Conservation (phyloP, 768 basidiomycete species). For the Termitomyces sp. region DNA sequence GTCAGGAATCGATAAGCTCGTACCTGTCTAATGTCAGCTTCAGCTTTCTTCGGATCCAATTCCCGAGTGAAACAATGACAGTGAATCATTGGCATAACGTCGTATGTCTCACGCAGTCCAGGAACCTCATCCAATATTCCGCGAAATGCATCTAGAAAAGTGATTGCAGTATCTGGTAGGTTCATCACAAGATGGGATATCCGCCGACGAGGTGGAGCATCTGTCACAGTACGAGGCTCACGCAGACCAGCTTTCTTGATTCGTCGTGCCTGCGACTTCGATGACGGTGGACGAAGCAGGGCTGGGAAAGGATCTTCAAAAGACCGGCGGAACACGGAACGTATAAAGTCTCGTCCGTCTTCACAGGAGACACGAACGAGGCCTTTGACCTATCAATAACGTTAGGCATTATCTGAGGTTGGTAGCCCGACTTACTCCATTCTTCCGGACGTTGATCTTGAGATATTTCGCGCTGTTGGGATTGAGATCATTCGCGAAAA, state of each 20-base stretch:
- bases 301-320: slow-evolving; percentile 66
- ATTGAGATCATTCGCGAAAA: slow-evolving; percentile 93
- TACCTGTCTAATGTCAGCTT: slow-evolving; percentile 78
- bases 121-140: slow-evolving; percentile 50
- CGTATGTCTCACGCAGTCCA: slow-evolving; percentile 41
- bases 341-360: slow-evolving; percentile 88
- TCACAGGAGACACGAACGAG: slow-evolving; percentile 69
- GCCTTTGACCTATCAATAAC: slow-evolving; percentile 51
- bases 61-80: slow-evolving; percentile 96
- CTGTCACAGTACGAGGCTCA: not conserved
- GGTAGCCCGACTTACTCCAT: slow-evolving; percentile 51
- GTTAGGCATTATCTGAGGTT: slow-evolving; percentile 4
- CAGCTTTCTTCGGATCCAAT: slow-evolving; percentile 58
- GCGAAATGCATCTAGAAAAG: slow-evolving; percentile 84
- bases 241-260: slow-evolving; percentile 16
- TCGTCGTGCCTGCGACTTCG: slow-evolving; percentile 38
- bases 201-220: slow-evolving; percentile 34
- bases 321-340: slow-evolving; percentile 41
- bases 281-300: slow-evolving; percentile 43
- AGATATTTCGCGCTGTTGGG: slow-evolving; percentile 82
- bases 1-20: slow-evolving; percentile 18
- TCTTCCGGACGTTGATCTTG: slow-evolving; percentile 61
- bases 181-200: slow-evolving; percentile 98
- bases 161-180: slow-evolving; percentile 86
- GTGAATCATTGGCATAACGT: slow-evolving; percentile 85